A percentile compares a stretch with the other conserved stretches of the same genome.
Evolutionary conservation across 257 asterid genomes (phyloP).

Genomic region (Solanum bulbocastanum): DNA sequence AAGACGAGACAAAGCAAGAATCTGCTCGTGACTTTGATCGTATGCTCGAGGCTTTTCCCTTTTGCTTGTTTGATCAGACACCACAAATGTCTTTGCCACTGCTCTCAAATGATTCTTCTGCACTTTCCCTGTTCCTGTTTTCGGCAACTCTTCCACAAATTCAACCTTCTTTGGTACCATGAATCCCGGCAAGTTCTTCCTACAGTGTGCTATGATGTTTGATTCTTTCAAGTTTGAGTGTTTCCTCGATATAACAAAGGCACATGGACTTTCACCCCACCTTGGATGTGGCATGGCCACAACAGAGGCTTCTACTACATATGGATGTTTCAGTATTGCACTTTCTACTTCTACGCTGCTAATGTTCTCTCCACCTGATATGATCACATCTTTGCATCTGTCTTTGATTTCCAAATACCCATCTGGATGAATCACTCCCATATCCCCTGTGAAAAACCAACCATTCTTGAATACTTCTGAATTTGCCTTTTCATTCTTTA

Average conservation of each 20-base stretch:
- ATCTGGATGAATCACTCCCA: background rate
- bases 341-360: conserved; percentile 81
- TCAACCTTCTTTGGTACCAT: background rate
- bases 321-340: conserved; percentile 36
- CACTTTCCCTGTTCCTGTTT: background rate
- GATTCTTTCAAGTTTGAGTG: background rate
- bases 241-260: background rate
- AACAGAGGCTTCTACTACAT: conserved; percentile 68
- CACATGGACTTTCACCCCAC: conserved; percentile 41
- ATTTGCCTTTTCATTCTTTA: conserved; percentile 22
- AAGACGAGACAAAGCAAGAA: background rate
- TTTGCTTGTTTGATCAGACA: background rate
- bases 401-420: background rate
- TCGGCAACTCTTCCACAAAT: background rate
- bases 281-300: conserved; percentile 85
- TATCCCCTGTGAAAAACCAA: conserved; percentile 36
- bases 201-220: background rate
- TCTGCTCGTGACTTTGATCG: background rate
- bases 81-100: background rate
- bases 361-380: conserved; percentile 74
- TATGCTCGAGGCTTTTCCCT: background rate
- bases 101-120: background rate
- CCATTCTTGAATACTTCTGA: conserved; percentile 44
- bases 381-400: background rate
- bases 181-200: background rate